Conservation (phyloP, 2,329 filamentous ascomycete species). For the Fusarium acutatum region DNA sequence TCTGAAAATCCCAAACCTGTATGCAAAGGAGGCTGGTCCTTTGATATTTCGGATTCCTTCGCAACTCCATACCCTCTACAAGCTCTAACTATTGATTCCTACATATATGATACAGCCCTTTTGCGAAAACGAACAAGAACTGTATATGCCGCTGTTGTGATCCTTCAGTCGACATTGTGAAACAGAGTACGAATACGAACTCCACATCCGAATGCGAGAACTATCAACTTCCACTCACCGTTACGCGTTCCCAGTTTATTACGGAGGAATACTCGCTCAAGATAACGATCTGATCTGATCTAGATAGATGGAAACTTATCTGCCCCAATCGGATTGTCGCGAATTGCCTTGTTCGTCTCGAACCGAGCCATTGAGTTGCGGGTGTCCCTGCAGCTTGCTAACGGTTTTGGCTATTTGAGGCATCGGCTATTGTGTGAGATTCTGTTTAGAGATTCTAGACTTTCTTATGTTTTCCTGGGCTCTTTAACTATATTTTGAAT, state of each 20-base stretch:
- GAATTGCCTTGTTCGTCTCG: not conserved
- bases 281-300: conserved; percentile 16
- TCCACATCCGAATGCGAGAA: conserved; percentile 24
- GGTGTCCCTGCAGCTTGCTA: not conserved
- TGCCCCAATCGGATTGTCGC: not conserved
- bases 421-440: not conserved
- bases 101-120: not conserved
- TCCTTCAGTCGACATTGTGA: not conserved
- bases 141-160: not conserved
- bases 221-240: not conserved
- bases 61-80: not conserved
- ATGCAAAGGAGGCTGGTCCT: not conserved
- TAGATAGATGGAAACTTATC: not conserved
- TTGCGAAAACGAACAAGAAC: conserved; percentile 35
- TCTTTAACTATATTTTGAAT: accelerated
- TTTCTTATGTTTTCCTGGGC: not conserved
- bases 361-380: not conserved
- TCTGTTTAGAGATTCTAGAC: no score
- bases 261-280: not conserved
- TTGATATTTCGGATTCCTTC: not conserved
- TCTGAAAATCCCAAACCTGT: not conserved
- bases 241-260: not conserved
- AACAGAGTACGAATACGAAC: conserved; percentile 24
- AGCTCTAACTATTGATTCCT: not conserved
- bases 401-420: not conserved